phyloP scores from a whole-genome alignment of 345 rosid species.

The Rubroshorea leprosula region DNA sequence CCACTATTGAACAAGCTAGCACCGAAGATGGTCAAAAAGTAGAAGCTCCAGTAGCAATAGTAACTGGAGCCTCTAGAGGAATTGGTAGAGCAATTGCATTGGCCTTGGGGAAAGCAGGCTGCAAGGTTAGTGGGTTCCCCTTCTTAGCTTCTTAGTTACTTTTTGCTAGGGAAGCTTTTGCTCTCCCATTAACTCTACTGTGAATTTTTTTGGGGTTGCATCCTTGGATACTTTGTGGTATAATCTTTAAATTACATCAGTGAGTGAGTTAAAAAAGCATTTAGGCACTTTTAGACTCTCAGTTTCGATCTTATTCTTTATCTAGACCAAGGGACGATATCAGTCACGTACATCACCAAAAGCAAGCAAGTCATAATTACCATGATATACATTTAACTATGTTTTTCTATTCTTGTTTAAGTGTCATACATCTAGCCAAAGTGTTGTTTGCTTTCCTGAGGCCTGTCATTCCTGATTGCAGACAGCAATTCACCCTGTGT shows the following conservation, averaged over 20 bases:
- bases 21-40: conserved; percentile 38
- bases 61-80: conserved; percentile 99
- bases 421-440: background rate
- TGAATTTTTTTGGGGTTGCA: background rate
- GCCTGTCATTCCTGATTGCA: background rate
- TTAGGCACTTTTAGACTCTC: background rate
- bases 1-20: conserved; percentile 44
- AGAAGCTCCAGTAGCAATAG: conserved; percentile 77
- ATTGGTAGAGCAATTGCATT: conserved; percentile 95
- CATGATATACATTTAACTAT: background rate
- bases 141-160: background rate
- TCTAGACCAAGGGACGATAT: background rate
- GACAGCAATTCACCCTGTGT: background rate
- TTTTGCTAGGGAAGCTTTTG: background rate
- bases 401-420: background rate
- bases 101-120: conserved; percentile 80
- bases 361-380: background rate
- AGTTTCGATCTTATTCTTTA: background rate
- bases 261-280: background rate
- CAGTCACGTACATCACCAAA: background rate
- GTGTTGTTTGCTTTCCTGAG: background rate
- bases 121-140: conserved; percentile 40
- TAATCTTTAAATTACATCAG: conserved; percentile 5
- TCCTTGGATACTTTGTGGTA: conserved; percentile 17
- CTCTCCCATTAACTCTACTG: background rate